Evolutionary conservation across 2,329 filamentous ascomycete species (phyloP).

Genomic region (Paraphoma chrysanthemicola): DNA sequence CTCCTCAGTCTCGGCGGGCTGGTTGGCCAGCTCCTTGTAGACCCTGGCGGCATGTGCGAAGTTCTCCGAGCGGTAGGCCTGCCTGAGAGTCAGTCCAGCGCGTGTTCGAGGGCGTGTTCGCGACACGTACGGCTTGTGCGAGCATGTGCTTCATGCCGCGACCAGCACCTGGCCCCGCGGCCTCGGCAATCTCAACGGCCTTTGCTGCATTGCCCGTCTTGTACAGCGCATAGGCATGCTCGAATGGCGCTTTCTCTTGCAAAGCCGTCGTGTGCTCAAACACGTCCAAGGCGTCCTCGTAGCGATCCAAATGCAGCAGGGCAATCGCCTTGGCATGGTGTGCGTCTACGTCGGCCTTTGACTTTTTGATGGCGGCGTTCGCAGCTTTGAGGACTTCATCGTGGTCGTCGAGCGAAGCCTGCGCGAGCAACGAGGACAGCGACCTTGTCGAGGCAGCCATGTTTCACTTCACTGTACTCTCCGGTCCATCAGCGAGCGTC

Average conservation of each 20-base stretch:
- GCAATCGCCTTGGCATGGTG: slow-evolving; percentile 76
- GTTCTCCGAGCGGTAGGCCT: slow-evolving; percentile 75
- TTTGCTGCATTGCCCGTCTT: slow-evolving; percentile 74
- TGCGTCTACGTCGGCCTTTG: slow-evolving; percentile 65
- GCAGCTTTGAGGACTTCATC: slow-evolving; percentile 74
- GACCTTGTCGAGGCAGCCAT: slow-evolving; percentile 54
- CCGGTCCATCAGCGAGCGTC: slow-evolving; percentile 28
- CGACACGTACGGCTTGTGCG: slow-evolving; percentile 40
- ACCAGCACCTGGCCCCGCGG: slow-evolving; percentile 34
- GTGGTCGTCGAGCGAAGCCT: slow-evolving; percentile 71
- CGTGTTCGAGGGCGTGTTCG: not conserved
- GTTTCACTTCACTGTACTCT: slow-evolving; percentile 18
- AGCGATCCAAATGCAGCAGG: slow-evolving; percentile 82
- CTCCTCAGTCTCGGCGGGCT: slow-evolving; percentile 65
- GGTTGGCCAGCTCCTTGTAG: slow-evolving; percentile 65
- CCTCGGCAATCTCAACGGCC: slow-evolving; percentile 63
- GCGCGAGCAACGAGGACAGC: slow-evolving; percentile 63
- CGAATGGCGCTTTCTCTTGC: slow-evolving; percentile 67
- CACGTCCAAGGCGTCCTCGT: slow-evolving; percentile 75
- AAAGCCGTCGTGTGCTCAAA: slow-evolving; percentile 69
- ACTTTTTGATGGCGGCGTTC: slow-evolving; percentile 63
- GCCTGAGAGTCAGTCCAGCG: slow-evolving; percentile 22
- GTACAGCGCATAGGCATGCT: slow-evolving; percentile 84
- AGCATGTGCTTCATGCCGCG: slow-evolving; percentile 66
- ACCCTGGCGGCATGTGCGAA: slow-evolving; percentile 71